These are phyloP conservation scores for Coemansia sp. DNA, from an alignment of 192 early-diverging fungal genomes.

Conservation along the genomic window DNA sequence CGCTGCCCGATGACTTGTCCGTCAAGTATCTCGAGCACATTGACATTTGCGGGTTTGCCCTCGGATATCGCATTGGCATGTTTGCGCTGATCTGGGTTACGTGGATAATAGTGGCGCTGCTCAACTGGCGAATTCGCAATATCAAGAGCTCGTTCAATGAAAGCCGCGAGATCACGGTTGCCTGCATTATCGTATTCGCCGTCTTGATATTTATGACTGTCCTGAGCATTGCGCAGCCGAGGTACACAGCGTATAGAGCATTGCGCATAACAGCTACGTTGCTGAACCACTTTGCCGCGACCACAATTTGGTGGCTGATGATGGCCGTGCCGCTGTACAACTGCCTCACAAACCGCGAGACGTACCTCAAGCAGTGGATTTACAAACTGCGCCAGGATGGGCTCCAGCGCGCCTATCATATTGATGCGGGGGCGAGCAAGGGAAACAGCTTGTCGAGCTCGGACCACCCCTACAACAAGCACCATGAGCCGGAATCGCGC, in stretches of 20 bases:
- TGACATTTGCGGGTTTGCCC: constrained; percentile 31
- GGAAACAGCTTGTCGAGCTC: not conserved
- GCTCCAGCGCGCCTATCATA: constrained; percentile 31
- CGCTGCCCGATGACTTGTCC: constrained; percentile 7
- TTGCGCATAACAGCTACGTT: constrained; percentile 30
- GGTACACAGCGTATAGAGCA: constrained; percentile 11
- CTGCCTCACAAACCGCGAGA: constrained; percentile 21
- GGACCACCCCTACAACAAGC: not conserved
- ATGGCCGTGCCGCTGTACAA: constrained; percentile 39
- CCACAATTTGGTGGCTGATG: constrained; percentile 42
- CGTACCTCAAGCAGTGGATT: constrained; percentile 26
- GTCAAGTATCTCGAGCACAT: constrained; percentile 13
- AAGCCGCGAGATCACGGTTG: constrained; percentile 31
- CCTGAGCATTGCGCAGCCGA: not conserved
- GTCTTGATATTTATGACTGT: constrained; percentile 33
- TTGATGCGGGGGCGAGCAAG: not conserved
- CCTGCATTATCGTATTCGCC: constrained; percentile 29
- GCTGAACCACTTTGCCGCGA: constrained; percentile 35
- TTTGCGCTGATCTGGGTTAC: constrained; percentile 42
- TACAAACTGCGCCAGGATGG: constrained; percentile 32
- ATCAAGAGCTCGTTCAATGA: constrained; percentile 55
- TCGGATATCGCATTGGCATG: constrained; percentile 24
- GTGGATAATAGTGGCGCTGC: constrained; percentile 24
- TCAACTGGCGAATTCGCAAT: constrained; percentile 44
- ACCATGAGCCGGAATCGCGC: not conserved